Conservation (phyloP, 495 filamentous ascomycete species). For the Penicillium egyptiacum region DNA sequence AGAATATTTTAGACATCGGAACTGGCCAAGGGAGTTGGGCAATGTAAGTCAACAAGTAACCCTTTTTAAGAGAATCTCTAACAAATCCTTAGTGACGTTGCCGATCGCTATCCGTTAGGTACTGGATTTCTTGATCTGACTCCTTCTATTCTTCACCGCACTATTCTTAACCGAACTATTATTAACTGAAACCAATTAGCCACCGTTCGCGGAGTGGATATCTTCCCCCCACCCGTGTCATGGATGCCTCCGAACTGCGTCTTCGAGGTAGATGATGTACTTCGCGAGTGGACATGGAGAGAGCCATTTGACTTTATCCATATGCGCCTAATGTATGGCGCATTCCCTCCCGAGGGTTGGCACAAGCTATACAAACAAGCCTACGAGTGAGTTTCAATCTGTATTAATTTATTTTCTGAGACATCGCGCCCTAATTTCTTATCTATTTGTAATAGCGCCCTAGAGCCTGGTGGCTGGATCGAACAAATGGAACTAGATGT, state of each 20-base stretch:
- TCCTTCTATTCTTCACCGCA: background rate
- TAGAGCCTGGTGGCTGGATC: conserved; percentile 52
- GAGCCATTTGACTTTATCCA: conserved; percentile 30
- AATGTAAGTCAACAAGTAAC: conserved; percentile 13
- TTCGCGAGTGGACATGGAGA: conserved; percentile 25
- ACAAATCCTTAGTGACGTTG: conserved; percentile 14
- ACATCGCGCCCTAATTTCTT: background rate
- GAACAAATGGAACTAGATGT: conserved; percentile 53
- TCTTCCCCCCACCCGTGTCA: conserved; percentile 17
- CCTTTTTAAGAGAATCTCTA: background rate
- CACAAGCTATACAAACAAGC: conserved; percentile 24
- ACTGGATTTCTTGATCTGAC: conserved; percentile 7
- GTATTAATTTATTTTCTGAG: background rate
- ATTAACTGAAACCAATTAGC: conserved; percentile 1
- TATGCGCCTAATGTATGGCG: conserved; percentile 21
- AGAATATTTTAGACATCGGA: conserved; percentile 26
- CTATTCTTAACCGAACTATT: background rate
- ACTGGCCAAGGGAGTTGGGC: conserved; percentile 25
- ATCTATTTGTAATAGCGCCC: conserved; percentile 10
- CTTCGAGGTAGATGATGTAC: conserved; percentile 1
- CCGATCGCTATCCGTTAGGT: conserved; percentile 18
- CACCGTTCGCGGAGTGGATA: conserved; percentile 16
- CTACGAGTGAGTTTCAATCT: conserved; percentile 26
- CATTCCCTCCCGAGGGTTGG: conserved; percentile 26
- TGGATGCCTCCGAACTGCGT: conserved; percentile 1